A percentile compares a stretch with the other conserved stretches of the same genome.
phyloP scores from a whole-genome alignment of 371 early-diverging fungal species.

The Syncephalastrum monosporum region DNA sequence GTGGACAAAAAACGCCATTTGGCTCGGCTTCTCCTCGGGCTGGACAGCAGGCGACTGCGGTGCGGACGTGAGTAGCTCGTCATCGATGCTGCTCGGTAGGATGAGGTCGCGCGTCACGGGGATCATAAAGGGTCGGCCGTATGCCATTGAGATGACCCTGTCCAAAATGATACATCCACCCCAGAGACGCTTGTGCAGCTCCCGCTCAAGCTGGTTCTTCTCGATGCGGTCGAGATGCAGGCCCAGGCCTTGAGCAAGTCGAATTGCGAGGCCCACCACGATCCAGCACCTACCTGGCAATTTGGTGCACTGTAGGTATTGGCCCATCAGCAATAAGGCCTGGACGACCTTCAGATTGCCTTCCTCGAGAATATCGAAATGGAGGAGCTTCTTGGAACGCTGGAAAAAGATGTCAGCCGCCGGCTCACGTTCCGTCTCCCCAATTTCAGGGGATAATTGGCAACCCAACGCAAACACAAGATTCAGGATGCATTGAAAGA shows the following conservation, averaged over 20 bases:
- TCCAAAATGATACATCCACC: slow-evolving; percentile 29
- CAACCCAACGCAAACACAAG: slow-evolving; percentile 30
- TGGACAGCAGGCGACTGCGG: slow-evolving; percentile 18
- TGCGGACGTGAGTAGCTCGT: slow-evolving; percentile 18
- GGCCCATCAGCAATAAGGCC: slow-evolving; percentile 28
- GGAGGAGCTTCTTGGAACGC: slow-evolving; percentile 23
- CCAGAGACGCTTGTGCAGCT: slow-evolving; percentile 24
- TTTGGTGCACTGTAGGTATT: slow-evolving; percentile 29
- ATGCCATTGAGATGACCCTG: slow-evolving; percentile 30
- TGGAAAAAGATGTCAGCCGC: slow-evolving; percentile 28
- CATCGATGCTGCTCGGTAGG: slow-evolving; percentile 23
- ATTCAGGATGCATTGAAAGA: slow-evolving; percentile 29
- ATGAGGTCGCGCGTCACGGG: slow-evolving; percentile 18
- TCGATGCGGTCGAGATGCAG: slow-evolving; percentile 19
- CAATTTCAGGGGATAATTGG: slow-evolving; percentile 28
- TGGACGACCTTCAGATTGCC: slow-evolving; percentile 29
- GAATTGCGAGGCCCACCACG: slow-evolving; percentile 23
- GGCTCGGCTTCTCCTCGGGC: slow-evolving; percentile 24
- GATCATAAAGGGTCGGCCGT: slow-evolving; percentile 30
- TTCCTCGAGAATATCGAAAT: slow-evolving; percentile 27
- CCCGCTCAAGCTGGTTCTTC: slow-evolving; percentile 15
- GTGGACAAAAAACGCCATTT: slow-evolving; percentile 26
- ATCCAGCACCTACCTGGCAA: slow-evolving; percentile 29
- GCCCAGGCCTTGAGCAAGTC: slow-evolving; percentile 27
- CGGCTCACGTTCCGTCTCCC: slow-evolving; percentile 19